Evolutionary conservation across 352 stramenopile species (phyloP).

Genomic region (Phytopythium ostracodes): DNA sequence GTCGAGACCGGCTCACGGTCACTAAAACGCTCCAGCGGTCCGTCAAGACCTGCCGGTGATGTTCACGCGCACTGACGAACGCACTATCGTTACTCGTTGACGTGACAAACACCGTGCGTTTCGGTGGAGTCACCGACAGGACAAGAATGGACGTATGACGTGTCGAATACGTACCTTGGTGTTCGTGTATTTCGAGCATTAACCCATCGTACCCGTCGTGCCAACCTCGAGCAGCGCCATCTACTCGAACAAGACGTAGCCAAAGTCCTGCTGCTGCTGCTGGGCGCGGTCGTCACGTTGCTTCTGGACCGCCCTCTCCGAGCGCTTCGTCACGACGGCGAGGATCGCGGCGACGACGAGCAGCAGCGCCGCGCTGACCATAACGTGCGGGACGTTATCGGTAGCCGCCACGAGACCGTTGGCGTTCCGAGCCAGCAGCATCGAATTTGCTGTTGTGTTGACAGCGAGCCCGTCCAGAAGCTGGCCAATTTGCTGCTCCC

Average conservation of each 20-base stretch:
- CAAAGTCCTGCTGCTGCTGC: conserved; percentile 19
- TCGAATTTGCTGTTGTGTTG: not conserved
- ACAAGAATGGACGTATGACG: not conserved
- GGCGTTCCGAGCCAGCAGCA: conserved; percentile 16
- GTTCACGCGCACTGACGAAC: not conserved
- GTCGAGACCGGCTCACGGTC: not conserved
- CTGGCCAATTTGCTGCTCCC: conserved; percentile 20
- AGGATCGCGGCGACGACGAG: conserved; percentile 20
- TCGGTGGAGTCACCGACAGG: too few species aligned
- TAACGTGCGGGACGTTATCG: conserved; percentile 14
- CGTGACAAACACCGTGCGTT: not conserved
- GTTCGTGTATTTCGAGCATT: not conserved
- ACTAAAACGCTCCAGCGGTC: not conserved
- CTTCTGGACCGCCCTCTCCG: not conserved
- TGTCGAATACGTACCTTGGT: not conserved
- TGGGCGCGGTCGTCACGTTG: conserved; percentile 6
- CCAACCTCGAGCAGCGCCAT: too few species aligned
- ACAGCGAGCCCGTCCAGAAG: conserved; percentile 15
- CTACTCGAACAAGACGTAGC: conserved; percentile 30
- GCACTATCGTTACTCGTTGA: not conserved
- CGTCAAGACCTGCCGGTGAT: not conserved
- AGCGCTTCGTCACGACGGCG: conserved; percentile 19
- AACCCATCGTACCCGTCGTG: not conserved
- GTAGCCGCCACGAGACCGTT: not conserved
- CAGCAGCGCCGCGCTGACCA: conserved; percentile 22